phyloP scores from a whole-genome alignment of 2,329 filamentous ascomycete genomes.

The Penicillium griseofulvum region DNA sequence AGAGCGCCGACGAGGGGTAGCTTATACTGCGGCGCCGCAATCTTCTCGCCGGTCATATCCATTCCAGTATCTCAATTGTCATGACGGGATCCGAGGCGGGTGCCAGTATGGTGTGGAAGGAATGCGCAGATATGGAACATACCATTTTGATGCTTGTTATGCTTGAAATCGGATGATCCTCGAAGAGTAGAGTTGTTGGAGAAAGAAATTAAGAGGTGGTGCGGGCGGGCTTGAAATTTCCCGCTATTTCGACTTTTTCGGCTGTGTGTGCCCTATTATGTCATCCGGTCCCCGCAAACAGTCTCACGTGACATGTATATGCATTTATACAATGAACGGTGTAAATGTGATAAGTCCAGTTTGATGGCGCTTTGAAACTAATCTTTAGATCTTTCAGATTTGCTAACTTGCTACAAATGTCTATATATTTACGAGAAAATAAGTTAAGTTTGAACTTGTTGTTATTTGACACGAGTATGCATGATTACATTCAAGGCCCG shows the following conservation, averaged over 20 bases:
- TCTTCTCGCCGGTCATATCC: background rate
- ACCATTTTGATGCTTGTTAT: slow-evolving; percentile 48
- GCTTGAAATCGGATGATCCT: slow-evolving; percentile 53
- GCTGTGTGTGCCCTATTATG: slow-evolving; percentile 36
- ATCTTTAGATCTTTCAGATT: background rate
- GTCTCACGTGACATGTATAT: slow-evolving; percentile 7
- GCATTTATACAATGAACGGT: background rate
- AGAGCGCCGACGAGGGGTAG: background rate
- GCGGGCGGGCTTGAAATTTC: slow-evolving; percentile 17
- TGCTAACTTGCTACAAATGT: background rate
- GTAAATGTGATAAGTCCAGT: background rate
- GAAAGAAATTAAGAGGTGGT: slow-evolving; percentile 23
- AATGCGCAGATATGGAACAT: slow-evolving; percentile 18
- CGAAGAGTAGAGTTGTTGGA: slow-evolving; percentile 45
- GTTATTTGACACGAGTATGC: background rate
- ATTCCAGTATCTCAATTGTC: slow-evolving; percentile 11
- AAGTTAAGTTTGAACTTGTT: background rate
- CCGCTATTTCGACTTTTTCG: slow-evolving; percentile 30
- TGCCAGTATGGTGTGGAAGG: background rate
- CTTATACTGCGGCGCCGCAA: background rate
- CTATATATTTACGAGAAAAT: background rate
- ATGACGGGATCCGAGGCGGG: background rate
- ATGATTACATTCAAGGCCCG: background rate
- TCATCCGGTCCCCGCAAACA: slow-evolving; percentile 3
- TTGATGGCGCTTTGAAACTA: background rate